Evolutionary conservation across 169 alveolate genomes (phyloP), one percentile per base, ranked within the genome.

Genomic region (Toxoplasma gondii): DNA sequence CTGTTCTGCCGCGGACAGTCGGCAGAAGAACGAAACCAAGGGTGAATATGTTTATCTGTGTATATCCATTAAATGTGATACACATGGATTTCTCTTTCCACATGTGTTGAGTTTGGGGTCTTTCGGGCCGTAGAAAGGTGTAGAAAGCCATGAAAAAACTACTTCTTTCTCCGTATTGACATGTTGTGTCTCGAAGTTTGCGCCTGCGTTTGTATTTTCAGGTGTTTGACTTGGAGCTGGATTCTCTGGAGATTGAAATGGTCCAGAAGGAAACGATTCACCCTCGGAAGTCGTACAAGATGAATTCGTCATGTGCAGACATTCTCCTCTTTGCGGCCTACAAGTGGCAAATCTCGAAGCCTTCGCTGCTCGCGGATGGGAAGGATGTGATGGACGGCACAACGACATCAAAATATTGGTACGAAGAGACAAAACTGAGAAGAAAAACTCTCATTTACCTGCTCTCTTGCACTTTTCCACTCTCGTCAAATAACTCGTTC

Each of bases 231-330:
- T 97, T 98, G 97, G 99, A 99, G 97, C 97, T 99, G 95, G 99
- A 99, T 69, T 96, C 99, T 24, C 96, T 99, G 94, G 99, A 99
- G 95, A 99, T 99, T 31, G 99, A 99, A 96, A 98, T 99, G 95
- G 99, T 99, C 44, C 99, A 99, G 95, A 99, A 99, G 97, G 99
- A 99, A 96, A 99, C 99, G 19, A 99, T 99, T 86, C 99, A 99
- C 96, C 99, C 99, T 34, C 96, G 99, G 91, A 99, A 99, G 96
- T 98, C 99, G 45, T 99, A 99, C 96, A 99, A 99, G 97, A 99
- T 99, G 99, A 99, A 99, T 97, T 98, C 99, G 90, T 99, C 99
- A 54, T 99, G 99, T 96, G 99, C 99, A 1, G 99, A 99, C 96
- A 99, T 99, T 43, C 97, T 99, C 58, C 97, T 99, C 34, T 98